Base-by-base conservation (phyloP, 768 basidiomycete genomes). In the Boletus rufocinnamomeus region DNA sequence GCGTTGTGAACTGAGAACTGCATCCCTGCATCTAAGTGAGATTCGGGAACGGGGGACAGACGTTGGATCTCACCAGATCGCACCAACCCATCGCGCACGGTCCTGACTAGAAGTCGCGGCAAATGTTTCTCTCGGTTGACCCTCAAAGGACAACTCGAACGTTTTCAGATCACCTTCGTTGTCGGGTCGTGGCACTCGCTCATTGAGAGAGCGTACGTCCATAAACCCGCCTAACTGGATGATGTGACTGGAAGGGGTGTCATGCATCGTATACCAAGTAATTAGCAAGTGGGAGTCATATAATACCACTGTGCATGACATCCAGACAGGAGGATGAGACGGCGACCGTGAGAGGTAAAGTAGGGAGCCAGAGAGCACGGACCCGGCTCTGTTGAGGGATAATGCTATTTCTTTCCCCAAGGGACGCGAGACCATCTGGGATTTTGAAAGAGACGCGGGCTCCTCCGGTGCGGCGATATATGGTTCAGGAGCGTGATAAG, bases 71-170 rank as follows among this genome's bases (percentile, higher is more conserved):
- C 69, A 89, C 89, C 89, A 91, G 48, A 91, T 83, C 4, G 85
- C 82, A 64, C 85, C 87, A 50, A 91, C 80, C 89, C 89, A 91
- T 10, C 79, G 80, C 4, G 87, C 88, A 51, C 89, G 77, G 56
- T 88, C 87, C 58, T 80, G 78, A 28, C 83, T 80, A 23, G 84
- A 84, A 11, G 75, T 69, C 3, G 82, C 84, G 0, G 86, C 88
- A 68, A 91, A 89, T 54, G 77, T 82, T 66, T 89, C 85, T 53
- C 72, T 75, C 4, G 71, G 72, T 25, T 76, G 71, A 16, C 78
- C 82, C 52, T 83, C 79, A 55, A 88, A 87, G 19, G 80, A 51
- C n/a, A 91, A 64, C 68, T 89, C 87, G 57, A 91, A 90, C 0
- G 85, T 73, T 60, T 82, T 82, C 50, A 80, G 62, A 48, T 82